Evolutionary conservation across 2,329 filamentous ascomycete species (phyloP).

Genomic region (Sporothrix euskadiensis): DNA sequence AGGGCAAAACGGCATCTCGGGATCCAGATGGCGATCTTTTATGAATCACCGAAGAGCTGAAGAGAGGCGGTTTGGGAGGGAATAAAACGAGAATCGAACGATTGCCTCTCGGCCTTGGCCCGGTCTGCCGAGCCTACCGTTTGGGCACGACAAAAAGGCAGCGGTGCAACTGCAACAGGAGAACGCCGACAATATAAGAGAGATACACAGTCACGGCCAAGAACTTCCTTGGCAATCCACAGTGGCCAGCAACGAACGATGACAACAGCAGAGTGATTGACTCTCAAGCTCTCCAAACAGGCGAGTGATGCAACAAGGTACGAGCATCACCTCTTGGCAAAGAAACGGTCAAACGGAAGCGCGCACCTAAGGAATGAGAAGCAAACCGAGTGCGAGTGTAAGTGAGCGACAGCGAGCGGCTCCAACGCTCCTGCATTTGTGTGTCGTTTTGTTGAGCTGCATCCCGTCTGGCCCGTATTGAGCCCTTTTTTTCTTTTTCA

Average conservation of each 20-base stretch:
- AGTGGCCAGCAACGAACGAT: neutral
- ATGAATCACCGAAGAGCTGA: neutral
- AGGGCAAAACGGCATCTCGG: neutral
- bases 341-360: neutral
- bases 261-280: neutral
- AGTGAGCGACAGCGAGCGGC: slow-evolving; percentile 1
- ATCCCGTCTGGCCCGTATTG: neutral
- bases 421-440: neutral
- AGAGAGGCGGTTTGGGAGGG: neutral
- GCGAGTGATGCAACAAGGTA: neutral
- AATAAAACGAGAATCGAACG: neutral
- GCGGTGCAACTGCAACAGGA: slow-evolving; percentile 3
- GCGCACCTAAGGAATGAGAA: neutral
- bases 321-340: neutral
- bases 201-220: neutral
- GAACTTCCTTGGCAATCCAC: neutral
- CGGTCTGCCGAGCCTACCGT: neutral
- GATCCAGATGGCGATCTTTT: neutral
- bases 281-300: neutral
- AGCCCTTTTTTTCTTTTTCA: neutral
- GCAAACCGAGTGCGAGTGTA: slow-evolving; percentile 12
- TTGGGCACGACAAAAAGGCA: neutral
- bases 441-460: neutral
- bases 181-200: neutral
- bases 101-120: neutral